Conservation (phyloP, 768 basidiomycete genomes). For the Tricholoma furcatifolium region DNA sequence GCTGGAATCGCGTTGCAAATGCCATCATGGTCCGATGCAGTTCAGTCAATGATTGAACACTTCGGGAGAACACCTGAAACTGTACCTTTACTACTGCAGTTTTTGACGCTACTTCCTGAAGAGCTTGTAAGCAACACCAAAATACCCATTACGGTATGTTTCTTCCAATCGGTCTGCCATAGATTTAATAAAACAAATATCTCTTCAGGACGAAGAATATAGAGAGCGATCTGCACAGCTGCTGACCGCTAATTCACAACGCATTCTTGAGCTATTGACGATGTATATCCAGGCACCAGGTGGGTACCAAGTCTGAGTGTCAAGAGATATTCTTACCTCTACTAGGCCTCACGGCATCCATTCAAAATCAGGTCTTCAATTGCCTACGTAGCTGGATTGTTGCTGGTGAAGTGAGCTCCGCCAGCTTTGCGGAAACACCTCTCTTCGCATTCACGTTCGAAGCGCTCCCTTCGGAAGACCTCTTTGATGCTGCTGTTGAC, state of each 20-base stretch:
- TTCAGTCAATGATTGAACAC: slow-evolving; percentile 76
- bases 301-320: slow-evolving; percentile 23
- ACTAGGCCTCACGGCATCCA: slow-evolving; percentile 74
- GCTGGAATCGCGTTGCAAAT: slow-evolving; percentile 91
- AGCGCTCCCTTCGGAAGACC: slow-evolving; percentile 75
- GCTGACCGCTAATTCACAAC: slow-evolving; percentile 64
- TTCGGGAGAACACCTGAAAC: slow-evolving; percentile 85
- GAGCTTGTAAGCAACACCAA: slow-evolving; percentile 81
- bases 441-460: slow-evolving; percentile 83
- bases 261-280: slow-evolving; percentile 74
- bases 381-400: slow-evolving; percentile 87
- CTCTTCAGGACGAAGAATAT: slow-evolving; percentile 71
- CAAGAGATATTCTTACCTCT: neutral
- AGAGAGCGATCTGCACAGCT: slow-evolving; percentile 57
- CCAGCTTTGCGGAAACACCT: slow-evolving; percentile 67
- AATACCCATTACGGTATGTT: slow-evolving; percentile 84
- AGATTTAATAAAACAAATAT: neutral
- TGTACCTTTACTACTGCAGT: slow-evolving; percentile 84
- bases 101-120: slow-evolving; percentile 88
- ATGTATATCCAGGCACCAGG: slow-evolving; percentile 90
- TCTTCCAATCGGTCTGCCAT: neutral
- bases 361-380: slow-evolving; percentile 81
- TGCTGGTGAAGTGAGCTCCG: slow-evolving; percentile 77
- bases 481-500: slow-evolving; percentile 94
- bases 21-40: slow-evolving; percentile 79